phyloP scores from a whole-genome alignment of 805 yeast genomes.

The Monosporozyma aerobia region DNA sequence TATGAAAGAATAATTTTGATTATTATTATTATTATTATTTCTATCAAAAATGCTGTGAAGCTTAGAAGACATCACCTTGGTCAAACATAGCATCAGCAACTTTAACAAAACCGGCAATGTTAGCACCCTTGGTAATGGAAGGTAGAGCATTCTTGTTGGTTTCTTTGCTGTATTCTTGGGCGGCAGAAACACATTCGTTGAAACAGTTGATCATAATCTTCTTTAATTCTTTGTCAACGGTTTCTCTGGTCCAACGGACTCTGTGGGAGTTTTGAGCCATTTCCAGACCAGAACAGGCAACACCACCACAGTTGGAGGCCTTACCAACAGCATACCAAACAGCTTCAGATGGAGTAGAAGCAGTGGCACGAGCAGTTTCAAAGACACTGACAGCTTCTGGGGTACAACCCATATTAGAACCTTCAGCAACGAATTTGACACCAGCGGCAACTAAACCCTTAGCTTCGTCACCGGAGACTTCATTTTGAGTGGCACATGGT shows the following conservation, averaged over 20 bases:
- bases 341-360: constrained; percentile 34
- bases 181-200: constrained; percentile 85
- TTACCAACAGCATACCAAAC: constrained; percentile 99
- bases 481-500: constrained; percentile 98
- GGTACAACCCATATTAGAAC: constrained; percentile 99
- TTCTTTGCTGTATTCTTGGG: constrained; percentile 69
- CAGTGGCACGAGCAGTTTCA: constrained; percentile 63
- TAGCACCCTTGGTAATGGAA: constrained; percentile 96
- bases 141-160: constrained; percentile 53
- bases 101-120: constrained; percentile 97
- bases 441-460: constrained; percentile 88
- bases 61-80: constrained; percentile 68
- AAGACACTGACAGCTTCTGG: constrained; percentile 93
- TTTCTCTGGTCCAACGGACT: constrained; percentile 81
- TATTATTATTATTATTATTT: too few relatives aligned
- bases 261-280: constrained; percentile 99
- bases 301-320: constrained; percentile 99
- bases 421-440: constrained; percentile 91
- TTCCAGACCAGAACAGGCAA: constrained; percentile 95
- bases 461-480: constrained; percentile 95
- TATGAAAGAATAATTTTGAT: not conserved
- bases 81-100: constrained; percentile 97
- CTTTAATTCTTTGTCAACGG: constrained; percentile 86
- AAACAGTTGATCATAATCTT: constrained; percentile 89
- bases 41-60: too few relatives aligned